Evolutionary conservation across 345 rosid genomes (phyloP), one percentile per base, ranked within the genome.

Genomic region (Chamaenerion angustifolium): DNA sequence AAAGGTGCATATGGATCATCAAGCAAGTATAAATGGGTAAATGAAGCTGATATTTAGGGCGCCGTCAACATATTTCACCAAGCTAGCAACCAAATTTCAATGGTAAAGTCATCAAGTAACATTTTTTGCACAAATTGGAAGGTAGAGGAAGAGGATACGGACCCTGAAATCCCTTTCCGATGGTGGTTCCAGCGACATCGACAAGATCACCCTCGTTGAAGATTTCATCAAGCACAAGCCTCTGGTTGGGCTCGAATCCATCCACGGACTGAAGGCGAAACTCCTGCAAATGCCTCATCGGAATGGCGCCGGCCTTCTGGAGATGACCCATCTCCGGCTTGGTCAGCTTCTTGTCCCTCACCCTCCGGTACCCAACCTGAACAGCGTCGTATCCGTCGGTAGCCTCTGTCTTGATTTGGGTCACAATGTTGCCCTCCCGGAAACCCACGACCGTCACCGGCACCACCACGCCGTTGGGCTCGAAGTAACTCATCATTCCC

Each of bases 91-190:
- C 37, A 31, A 31, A 31, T 31, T 31, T 31, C 37, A 31, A 31
- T 31, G 37, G 8, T 7, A 31, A 31, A 31, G 8, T 31, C 4
- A 31, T 31, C 8, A 8, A 31, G 37, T 31, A 7, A 31, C 37
- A 31, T 31, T 31, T 31, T 31, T 31, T 31, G 37, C 37, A 31
- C 37, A 31, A 31, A 31, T 31, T 31, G 37, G 4, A 21, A 45
- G 48, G 11, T 11, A 16, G 18, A 8, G 49, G 40, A 15, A 3
- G 47, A 18, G 23, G 18, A 15, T 13, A 48, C 64, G 44, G 54
- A 77, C 94, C 98, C 74, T 90, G 98, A 64, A 90, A 90, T 16
- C 98, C 98, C 68, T 90, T 90, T 53, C 98, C 98, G 15, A 90
- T 90, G 0, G 95, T 83, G 0, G 83, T 85, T 13, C 98, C 98